Percentiles rank a stretch among this genome's conserved stretches.
phyloP scores from a whole-genome alignment of 2,329 filamentous ascomycete species.

The Nothomitra cinnamomea region DNA sequence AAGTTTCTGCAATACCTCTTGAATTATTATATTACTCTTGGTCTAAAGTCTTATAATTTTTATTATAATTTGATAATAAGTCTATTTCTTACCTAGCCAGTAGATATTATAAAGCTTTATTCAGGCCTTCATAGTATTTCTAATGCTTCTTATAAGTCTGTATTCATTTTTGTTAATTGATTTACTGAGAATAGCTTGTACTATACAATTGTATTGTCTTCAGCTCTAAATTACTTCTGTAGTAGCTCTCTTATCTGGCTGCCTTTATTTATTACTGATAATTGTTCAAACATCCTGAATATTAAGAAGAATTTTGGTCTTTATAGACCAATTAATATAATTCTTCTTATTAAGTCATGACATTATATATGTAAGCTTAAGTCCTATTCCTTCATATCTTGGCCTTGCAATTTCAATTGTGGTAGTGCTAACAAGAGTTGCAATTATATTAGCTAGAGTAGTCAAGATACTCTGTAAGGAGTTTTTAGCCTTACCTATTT shows the following conservation, averaged over 20 bases:
- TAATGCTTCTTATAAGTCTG: not conserved
- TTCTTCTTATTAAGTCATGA: not conserved
- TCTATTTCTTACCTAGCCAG: not conserved
- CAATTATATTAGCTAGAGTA: too few species aligned
- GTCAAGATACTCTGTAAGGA: too few species aligned
- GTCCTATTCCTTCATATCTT: too few species aligned
- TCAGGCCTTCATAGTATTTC: not conserved
- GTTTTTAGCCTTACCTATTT: too few species aligned
- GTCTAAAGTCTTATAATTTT: not conserved
- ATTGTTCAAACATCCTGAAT: too few species aligned
- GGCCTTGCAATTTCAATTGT: too few species aligned
- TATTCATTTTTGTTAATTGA: not conserved
- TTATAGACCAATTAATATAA: not conserved
- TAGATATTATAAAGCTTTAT: not conserved
- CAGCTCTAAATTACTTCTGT: too few species aligned
- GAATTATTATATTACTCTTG: not conserved
- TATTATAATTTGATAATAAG: not conserved
- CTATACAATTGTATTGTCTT: not conserved
- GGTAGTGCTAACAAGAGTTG: too few species aligned
- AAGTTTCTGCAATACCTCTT: not conserved
- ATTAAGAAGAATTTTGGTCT: too few species aligned
- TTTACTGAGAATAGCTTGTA: not conserved
- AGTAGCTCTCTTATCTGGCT: too few species aligned
- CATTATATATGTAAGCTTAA: too few species aligned
- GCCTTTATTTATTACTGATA: too few species aligned